Percentiles rank a stretch among this genome's conserved stretches.
Evolutionary conservation across 768 basidiomycete genomes (phyloP).

Genomic region (Psilocybe azurescens): DNA sequence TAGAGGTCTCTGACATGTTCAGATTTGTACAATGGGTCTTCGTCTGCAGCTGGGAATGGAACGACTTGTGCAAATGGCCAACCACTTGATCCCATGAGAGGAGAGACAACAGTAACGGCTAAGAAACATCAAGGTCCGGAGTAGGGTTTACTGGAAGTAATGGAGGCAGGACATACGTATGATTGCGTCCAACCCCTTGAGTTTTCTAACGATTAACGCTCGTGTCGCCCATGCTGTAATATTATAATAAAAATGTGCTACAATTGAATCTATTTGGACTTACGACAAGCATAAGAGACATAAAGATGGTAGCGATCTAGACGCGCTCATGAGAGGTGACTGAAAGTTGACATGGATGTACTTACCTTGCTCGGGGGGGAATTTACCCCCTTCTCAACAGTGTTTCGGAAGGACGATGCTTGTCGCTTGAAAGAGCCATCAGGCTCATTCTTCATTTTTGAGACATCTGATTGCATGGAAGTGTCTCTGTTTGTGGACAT

Average conservation of each 20-base stretch:
- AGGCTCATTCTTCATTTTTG: constrained; percentile 52
- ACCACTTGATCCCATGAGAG: constrained; percentile 81
- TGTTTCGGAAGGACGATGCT: constrained; percentile 55
- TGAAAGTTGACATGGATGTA: constrained; percentile 3
- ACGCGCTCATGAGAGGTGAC: constrained; percentile 3
- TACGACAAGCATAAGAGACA: constrained; percentile 87
- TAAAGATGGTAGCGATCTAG: constrained; percentile 93
- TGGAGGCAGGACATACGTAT: constrained; percentile 59
- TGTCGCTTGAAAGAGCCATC: constrained; percentile 73
- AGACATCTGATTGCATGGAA: constrained; percentile 51
- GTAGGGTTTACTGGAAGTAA: neutral
- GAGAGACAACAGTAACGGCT: constrained; percentile 86
- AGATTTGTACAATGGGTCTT: constrained; percentile 73
- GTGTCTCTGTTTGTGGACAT: constrained; percentile 22
- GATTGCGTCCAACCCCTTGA: constrained; percentile 90
- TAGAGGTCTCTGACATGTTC: constrained; percentile 88
- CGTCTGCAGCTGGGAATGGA: constrained; percentile 72
- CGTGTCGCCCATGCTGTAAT: constrained; percentile 89
- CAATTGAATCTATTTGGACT: constrained; percentile 27
- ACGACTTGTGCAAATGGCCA: constrained; percentile 86
- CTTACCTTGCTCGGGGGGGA: constrained; percentile 76
- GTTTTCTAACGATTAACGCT: constrained; percentile 84
- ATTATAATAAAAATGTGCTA: constrained; percentile 8
- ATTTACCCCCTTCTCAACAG: constrained; percentile 47
- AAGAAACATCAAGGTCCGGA: neutral